Base-by-base conservation (phyloP, 2,329 filamentous ascomycete genomes). In the Daldinia eschscholtzii region DNA sequence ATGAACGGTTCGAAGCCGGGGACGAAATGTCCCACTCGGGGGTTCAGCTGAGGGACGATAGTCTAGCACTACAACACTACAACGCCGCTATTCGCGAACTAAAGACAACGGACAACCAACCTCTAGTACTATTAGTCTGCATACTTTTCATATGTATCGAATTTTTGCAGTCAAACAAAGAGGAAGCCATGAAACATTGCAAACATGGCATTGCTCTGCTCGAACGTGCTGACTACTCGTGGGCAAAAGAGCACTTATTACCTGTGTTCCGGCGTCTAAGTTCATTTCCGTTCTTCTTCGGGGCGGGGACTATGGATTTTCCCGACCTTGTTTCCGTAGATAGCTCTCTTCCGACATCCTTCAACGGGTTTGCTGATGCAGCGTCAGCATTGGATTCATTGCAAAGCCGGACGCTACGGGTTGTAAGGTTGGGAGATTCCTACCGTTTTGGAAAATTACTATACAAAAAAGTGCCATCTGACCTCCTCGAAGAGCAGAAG, bases 71-170 rank as follows among this genome's bases (percentile, higher is more conserved):
- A 0, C 68, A 70, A 4, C 81, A 83, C 61, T 84, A 84, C 63
- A 83, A 83, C 64, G 72, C 77, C 0, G 82, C 82, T 2, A 81
- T 84, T 18, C 72, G 76, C 39, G 70, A 77, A 28, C 73, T 83
- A 0, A 73, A 78, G 7, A 67, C 74, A 2, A 74, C 75, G 0
- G 65, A 72, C 48, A 76, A 79, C 37, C 73, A 80, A 20, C 78
- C 81, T 41, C 73, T 78, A 0, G 78, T 83, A 0, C 71, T 84
- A 1, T 68, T 83, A 0, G 78, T 81, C 0, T 84, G 82, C 66
- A 70, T 83, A 3, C 74, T 84, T 37, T 84, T 85, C 63, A 77
- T 81, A 44, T 84, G 81, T 65, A 81, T 84, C 62, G 82, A 84
- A 64, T 79, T 82, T 63, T 72, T 84, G 0, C 79, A 80, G 1